Percentiles rank a stretch among this genome's conserved stretches.
Conservation (phyloP, 148 eudicot species). For the Salicornia ramosissima region DNA sequence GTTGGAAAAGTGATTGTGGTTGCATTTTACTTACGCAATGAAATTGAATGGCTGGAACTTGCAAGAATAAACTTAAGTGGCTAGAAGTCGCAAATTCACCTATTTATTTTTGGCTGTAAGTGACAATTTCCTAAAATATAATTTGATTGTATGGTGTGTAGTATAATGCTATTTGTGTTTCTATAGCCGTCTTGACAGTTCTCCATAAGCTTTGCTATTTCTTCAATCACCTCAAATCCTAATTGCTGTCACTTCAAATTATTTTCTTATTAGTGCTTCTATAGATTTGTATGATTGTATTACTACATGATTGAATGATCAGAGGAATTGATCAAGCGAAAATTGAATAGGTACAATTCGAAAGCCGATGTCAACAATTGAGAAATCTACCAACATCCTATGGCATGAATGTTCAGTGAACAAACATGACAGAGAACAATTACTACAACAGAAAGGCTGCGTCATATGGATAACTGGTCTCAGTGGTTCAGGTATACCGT, state of each 20-base stretch:
- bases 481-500: conserved; percentile 99
- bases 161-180: not conserved
- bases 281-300: not conserved
- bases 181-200: not conserved
- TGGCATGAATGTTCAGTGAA: conserved; percentile 86
- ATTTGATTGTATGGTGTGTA: not conserved
- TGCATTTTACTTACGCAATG: no score
- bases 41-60: no score
- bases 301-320: not conserved
- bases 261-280: not conserved
- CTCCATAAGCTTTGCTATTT: not conserved
- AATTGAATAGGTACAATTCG: conserved; percentile 36
- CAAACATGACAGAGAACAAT: conserved; percentile 63
- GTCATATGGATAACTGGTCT: conserved; percentile 97
- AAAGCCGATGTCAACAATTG: conserved; percentile 36
- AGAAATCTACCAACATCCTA: conserved; percentile 57
- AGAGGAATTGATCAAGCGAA: conserved; percentile 16
- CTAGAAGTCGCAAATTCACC: no score
- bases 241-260: no score
- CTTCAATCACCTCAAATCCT: not conserved
- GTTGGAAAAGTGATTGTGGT: no score
- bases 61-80: no score
- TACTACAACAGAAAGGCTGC: conserved; percentile 92
- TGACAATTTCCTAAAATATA: not conserved
- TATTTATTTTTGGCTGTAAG: not conserved